A percentile compares a stretch with the other conserved stretches of the same genome.
These are phyloP conservation scores for Penicillium robsamsonii DNA, from an alignment of 495 filamentous ascomycete species.

Conservation along the genomic window DNA sequence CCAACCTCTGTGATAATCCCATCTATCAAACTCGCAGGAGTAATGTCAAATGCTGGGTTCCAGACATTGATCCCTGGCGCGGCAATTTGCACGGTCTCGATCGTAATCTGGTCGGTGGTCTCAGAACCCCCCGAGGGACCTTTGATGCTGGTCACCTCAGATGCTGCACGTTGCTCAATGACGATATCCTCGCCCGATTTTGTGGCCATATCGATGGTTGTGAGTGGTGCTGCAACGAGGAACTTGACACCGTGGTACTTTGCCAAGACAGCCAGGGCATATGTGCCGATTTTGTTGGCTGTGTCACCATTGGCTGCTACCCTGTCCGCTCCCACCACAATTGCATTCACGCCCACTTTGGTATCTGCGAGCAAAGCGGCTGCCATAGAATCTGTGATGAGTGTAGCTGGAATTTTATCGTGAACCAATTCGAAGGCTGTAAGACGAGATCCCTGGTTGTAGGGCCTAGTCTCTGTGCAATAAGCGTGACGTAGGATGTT, in stretches of 20 bases:
- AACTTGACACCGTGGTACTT: conserved; percentile 88
- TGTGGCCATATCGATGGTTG: conserved; percentile 86
- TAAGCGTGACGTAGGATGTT: conserved; percentile 72
- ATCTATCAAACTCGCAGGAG: conserved; percentile 81
- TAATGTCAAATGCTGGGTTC: conserved; percentile 97
- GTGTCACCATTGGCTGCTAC: conserved; percentile 97
- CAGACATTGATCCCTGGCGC: conserved; percentile 80
- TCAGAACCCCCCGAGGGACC: conserved; percentile 61
- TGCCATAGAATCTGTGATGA: conserved; percentile 97
- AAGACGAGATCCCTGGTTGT: conserved; percentile 94
- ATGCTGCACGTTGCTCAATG: conserved; percentile 79
- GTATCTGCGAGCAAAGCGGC: conserved; percentile 70
- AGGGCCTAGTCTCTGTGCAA: conserved; percentile 95
- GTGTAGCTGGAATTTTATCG: conserved; percentile 85
- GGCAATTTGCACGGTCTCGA: conserved; percentile 75
- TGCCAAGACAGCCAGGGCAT: conserved; percentile 81
- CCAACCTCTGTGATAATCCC: conserved; percentile 92
- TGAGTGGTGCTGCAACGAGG: conserved; percentile 89
- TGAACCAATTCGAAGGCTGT: conserved; percentile 95
- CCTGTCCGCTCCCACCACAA: conserved; percentile 92
- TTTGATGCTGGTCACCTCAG: conserved; percentile 77
- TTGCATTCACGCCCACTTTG: conserved; percentile 65
- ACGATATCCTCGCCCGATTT: conserved; percentile 69
- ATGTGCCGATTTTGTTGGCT: conserved; percentile 99
- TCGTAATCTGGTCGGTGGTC: conserved; percentile 48